These are phyloP conservation scores for Rhodotorula sp. DNA, from an alignment of 1,284 basidiomycete genomes.

Conservation along the genomic window DNA sequence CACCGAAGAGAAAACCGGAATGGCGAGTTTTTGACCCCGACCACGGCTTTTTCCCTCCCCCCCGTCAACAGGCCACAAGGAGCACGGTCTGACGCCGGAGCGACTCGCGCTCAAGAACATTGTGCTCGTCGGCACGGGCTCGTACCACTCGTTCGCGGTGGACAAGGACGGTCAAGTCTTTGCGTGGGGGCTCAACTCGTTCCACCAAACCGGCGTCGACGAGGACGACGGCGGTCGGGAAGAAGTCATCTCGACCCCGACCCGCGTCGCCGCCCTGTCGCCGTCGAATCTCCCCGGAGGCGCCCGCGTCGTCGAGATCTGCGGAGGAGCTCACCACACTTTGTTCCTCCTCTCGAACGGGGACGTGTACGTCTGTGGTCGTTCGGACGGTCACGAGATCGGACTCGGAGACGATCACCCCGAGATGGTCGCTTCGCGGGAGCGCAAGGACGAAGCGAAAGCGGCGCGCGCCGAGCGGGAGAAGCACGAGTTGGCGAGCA, in stretches of 20 bases:
- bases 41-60: too few species aligned
- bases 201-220: conserved; percentile 64
- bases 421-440: conserved; percentile 52
- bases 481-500: conserved; percentile 38
- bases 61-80: conserved; percentile 59
- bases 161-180: conserved; percentile 76
- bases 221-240: conserved; percentile 54
- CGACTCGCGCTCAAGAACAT: conserved; percentile 74
- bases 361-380: conserved; percentile 77
- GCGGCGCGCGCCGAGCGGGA: conserved; percentile 43
- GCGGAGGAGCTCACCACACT: conserved; percentile 79
- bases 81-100: conserved; percentile 77
- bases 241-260: conserved; percentile 66
- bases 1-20: background rate
- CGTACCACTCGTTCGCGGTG: conserved; percentile 84
- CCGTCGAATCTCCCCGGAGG: conserved; percentile 63
- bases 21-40: background rate
- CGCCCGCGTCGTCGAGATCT: conserved; percentile 61
- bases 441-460: conserved; percentile 47
- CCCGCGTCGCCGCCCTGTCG: conserved; percentile 64
- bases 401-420: conserved; percentile 65
- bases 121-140: conserved; percentile 72
- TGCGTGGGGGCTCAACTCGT: conserved; percentile 87
- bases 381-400: conserved; percentile 73
- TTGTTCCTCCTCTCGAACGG: conserved; percentile 81